Evolutionary conservation across 2,329 filamentous ascomycete species (phyloP), one percentile per base, ranked within the genome.

Genomic region (Aplosporella prunicola): DNA sequence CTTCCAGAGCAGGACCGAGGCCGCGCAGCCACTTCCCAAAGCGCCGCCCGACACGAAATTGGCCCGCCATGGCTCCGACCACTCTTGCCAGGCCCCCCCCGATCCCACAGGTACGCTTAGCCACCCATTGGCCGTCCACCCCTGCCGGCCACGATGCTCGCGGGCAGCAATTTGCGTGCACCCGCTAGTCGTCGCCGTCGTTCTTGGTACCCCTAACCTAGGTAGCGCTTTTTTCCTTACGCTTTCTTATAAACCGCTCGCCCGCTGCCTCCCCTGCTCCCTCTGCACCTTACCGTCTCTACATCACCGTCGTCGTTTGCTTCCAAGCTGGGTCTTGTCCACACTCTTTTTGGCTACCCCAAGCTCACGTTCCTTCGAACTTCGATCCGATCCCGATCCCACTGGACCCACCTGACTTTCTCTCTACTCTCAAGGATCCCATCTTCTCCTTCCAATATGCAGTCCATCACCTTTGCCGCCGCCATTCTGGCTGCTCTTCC

Each of bases 341-440:
- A 50, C 51, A 45, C 50, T 56, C 56, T 40, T 57, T n/a, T 48
- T 56, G 48, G 56, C 55, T 57, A 55, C 52, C 56, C 51, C 56
- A 55, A 48, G 55, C 54, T 51, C 43, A 52, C 58, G 48, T 43
- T 60, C 58, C 20, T 56, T 61, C 23, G 13, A 42, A 39, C 39
- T 37, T 41, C 34, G 39, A 32, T 29, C n/a, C n/a, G n/a, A n/a
- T n/a, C n/a, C n/a, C n/a, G n/a, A n/a, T n/a, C n/a, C n/a, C n/a
- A n/a, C 10, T 20, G 34, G 30, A 28, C 31, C n/a, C 25, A 18
- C 15, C 16, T 29, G n/a, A 11, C 22, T n/a, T 14, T 6, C n/a
- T 24, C 22, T 24, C 22, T 8, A n/a, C 22, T n/a, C 25, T 20
- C 20, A 15, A 18, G 9, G 9, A 15, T 16, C 17, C 31, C 22